phyloP scores from a whole-genome alignment of 352 stramenopile species.

The Peronospora farinosa region DNA sequence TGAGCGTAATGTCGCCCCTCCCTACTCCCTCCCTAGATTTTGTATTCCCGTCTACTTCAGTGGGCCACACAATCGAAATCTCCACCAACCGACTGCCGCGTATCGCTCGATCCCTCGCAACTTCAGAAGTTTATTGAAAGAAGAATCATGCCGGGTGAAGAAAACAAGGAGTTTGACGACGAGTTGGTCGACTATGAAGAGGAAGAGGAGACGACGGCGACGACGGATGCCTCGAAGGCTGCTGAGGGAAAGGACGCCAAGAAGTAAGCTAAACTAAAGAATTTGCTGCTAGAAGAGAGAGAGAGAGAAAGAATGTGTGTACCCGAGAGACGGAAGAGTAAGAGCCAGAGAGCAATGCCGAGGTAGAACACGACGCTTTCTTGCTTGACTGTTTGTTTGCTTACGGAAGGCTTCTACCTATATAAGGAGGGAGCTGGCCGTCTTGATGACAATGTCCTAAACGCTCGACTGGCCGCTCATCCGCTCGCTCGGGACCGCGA shows the following conservation, averaged over 20 bases:
- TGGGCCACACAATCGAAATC: conserved; percentile 39
- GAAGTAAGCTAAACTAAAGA: conserved; percentile 79
- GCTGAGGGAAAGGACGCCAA: conserved; percentile 84
- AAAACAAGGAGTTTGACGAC: conserved; percentile 88
- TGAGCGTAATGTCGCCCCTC: conserved; percentile 14
- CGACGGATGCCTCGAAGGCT: conserved; percentile 62
- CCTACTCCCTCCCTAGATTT: conserved; percentile 16
- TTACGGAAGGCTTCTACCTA: conserved; percentile 15
- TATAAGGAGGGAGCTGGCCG: conserved; percentile 3
- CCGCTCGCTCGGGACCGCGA: conserved; percentile 16
- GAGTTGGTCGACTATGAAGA: conserved; percentile 88
- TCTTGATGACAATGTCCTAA: conserved; percentile 23
- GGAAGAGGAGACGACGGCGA: conserved; percentile 80
- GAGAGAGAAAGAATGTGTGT: conserved; percentile 7
- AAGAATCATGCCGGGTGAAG: conserved; percentile 60
- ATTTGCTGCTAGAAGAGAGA: conserved; percentile 16
- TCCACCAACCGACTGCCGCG: conserved; percentile 19
- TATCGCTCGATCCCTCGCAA: conserved; percentile 8
- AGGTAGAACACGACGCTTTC: conserved; percentile 19
- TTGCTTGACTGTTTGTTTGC: conserved; percentile 15
- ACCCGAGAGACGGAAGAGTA: conserved; percentile 20
- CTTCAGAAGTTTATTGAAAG: conserved; percentile 7
- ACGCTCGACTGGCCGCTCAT: conserved; percentile 18
- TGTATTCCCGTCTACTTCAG: conserved; percentile 5
- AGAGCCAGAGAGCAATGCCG: conserved; percentile 11